Evolutionary conservation across 2,329 filamentous ascomycete genomes (phyloP).

Genomic region (Penicillium sclerotigenum): DNA sequence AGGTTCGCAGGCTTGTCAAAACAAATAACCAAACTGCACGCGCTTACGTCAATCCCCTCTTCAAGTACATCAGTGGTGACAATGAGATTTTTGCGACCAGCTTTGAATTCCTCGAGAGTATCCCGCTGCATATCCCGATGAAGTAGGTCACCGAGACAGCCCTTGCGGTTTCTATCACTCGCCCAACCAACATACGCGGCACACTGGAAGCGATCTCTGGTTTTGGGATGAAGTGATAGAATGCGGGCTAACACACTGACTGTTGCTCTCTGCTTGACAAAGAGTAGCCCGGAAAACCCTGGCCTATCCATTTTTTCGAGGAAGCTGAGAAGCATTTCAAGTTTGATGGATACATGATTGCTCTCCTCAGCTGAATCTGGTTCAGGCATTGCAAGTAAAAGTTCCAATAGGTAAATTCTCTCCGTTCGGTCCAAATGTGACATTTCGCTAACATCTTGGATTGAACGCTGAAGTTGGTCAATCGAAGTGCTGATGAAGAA

Average conservation of each 20-base stretch:
- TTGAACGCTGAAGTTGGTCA: slow-evolving; percentile 28
- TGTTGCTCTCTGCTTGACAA: slow-evolving; percentile 62
- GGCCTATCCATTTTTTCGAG: slow-evolving; percentile 43
- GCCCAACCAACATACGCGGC: slow-evolving; percentile 49
- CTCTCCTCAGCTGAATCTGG: slow-evolving; percentile 16
- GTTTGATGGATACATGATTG: slow-evolving; percentile 55
- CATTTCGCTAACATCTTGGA: slow-evolving; percentile 31
- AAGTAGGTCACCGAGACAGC: slow-evolving; percentile 50
- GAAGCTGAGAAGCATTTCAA: slow-evolving; percentile 55
- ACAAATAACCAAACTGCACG: slow-evolving; percentile 63
- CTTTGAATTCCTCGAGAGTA: slow-evolving; percentile 54
- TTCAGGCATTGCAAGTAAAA: slow-evolving; percentile 29
- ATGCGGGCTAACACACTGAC: slow-evolving; percentile 60
- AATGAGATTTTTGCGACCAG: slow-evolving; percentile 55
- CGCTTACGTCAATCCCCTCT: slow-evolving; percentile 61
- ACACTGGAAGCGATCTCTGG: slow-evolving; percentile 45
- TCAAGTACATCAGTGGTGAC: slow-evolving; percentile 58
- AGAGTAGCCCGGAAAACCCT: slow-evolving; percentile 60
- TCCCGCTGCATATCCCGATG: slow-evolving; percentile 48
- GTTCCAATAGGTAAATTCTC: slow-evolving; percentile 50
- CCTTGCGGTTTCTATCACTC: slow-evolving; percentile 40
- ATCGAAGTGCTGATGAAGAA: slow-evolving; percentile 59
- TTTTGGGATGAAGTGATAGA: slow-evolving; percentile 52
- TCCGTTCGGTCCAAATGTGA: slow-evolving; percentile 53
- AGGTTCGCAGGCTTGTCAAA: slow-evolving; percentile 61